Base-by-base conservation (phyloP, 176 grass and related monocot genomes). In the Avena insularis region DNA sequence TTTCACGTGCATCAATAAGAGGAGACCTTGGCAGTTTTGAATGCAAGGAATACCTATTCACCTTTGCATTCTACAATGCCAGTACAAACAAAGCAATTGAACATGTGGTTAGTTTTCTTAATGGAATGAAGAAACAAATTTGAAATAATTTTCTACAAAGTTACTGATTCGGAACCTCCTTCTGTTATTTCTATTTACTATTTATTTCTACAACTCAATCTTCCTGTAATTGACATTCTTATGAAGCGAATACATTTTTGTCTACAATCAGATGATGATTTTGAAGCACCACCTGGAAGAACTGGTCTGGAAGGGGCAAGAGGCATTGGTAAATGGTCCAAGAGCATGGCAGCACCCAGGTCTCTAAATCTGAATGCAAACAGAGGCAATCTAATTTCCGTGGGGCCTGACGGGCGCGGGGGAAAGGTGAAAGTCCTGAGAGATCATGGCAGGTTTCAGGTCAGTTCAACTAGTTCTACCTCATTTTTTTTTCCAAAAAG, bases 401-500 rank as follows among this genome's bases (percentile, higher is more conserved):
- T 98, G 25, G 93, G 96, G 70, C 90, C 82, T 0, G 96, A 98
- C 5, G 93, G 96, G 2, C 93, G 96, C 31, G 96, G 96, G 46
- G 93, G 93, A 8, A 96, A 86, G 57, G 90, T 96, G 82, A 98
- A 98, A 92, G 77, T 98, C 47, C 87, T 98, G n/a, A 89, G 90
- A 91, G 67, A 75, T 59, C 84, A 73, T 67, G 80, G 87, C 68
- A 27, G 71, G 88, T 88, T 89, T 25, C 74, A 91, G 55, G 96
- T 94, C 6, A 83, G 86, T 88, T 75, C 25, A 70, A 31, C 49
- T 48, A 2, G 10, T 10, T 48, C 6, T 43, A 43, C 5, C 40
- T 43, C 40, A 43, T 43, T 43, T 43, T 43, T 43, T 45, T 48
- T 48, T 48, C 47, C 47, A 48, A 48, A 48, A 48, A 48, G 47